Conservation (phyloP, 1,284 basidiomycete species). For the Ceratobasidium papillatum region DNA sequence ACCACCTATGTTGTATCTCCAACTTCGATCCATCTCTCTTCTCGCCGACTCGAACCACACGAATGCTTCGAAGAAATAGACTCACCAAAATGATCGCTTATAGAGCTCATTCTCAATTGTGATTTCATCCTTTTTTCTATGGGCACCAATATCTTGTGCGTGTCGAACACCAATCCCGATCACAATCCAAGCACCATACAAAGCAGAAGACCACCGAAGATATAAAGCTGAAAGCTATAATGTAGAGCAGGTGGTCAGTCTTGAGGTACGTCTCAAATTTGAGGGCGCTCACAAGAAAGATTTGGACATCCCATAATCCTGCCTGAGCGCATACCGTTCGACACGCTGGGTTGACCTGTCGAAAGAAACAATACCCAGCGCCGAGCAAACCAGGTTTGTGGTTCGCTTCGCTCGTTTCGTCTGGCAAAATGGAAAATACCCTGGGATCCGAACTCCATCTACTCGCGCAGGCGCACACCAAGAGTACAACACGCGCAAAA, state of each 20-base stretch:
- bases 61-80: neutral
- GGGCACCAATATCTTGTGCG: slow-evolving; percentile 58
- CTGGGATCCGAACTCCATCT: slow-evolving; percentile 60
- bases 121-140: slow-evolving; percentile 54
- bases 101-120: slow-evolving; percentile 60
- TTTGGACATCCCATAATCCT: slow-evolving; percentile 55
- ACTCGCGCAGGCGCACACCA: slow-evolving; percentile 61
- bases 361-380: slow-evolving; percentile 55
- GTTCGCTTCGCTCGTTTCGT: slow-evolving; percentile 51
- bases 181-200: slow-evolving; percentile 57
- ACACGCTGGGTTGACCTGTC: slow-evolving; percentile 51
- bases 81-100: slow-evolving; percentile 63
- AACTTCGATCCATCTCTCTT: neutral
- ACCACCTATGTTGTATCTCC: neutral
- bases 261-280: neutral
- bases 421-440: slow-evolving; percentile 54
- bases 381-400: slow-evolving; percentile 48
- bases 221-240: slow-evolving; percentile 52
- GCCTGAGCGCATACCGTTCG: slow-evolving; percentile 53
- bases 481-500: slow-evolving; percentile 61
- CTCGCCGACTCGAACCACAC: neutral
- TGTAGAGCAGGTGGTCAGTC: too few relatives aligned
- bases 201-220: slow-evolving; percentile 52
- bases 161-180: slow-evolving; percentile 59
- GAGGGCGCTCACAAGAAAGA: slow-evolving; percentile 53